Percentiles rank a stretch among this genome's conserved stretches.
phyloP scores from a whole-genome alignment of 2,329 filamentous ascomycete genomes.

The Colletotrichum tofieldiae region DNA sequence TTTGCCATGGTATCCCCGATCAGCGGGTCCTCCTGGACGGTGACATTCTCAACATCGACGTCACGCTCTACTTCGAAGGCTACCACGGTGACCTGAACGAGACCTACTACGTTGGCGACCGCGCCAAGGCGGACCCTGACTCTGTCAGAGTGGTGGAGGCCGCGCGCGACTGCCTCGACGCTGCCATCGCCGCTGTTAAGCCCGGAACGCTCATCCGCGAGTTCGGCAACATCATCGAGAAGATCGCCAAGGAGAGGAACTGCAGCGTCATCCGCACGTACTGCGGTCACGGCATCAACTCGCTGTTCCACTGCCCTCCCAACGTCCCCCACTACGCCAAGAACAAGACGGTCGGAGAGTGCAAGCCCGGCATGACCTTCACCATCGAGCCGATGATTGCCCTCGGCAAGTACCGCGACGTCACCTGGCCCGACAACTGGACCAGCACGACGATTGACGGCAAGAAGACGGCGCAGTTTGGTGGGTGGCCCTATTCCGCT shows the following conservation, averaged over 20 bases:
- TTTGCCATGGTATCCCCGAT: conserved; percentile 98
- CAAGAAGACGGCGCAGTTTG: conserved; percentile 92
- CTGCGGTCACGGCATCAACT: conserved; percentile 96
- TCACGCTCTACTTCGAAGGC: conserved; percentile 93
- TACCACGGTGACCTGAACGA: conserved; percentile 98
- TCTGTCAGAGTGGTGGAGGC: conserved; percentile 92
- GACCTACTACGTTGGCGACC: conserved; percentile 97
- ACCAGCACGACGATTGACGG: conserved; percentile 95
- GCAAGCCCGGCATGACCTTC: conserved; percentile 98
- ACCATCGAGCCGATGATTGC: conserved; percentile 99
- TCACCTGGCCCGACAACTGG: conserved; percentile 99
- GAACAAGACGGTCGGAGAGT: conserved; percentile 96
- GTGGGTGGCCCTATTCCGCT: conserved; percentile 62
- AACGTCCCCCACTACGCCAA: conserved; percentile 98
- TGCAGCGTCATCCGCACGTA: conserved; percentile 97
- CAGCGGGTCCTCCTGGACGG: conserved; percentile 89
- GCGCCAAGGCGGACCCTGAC: conserved; percentile 86
- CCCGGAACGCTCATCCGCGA: conserved; percentile 94
- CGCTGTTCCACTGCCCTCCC: conserved; percentile 91
- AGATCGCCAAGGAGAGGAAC: conserved; percentile 86
- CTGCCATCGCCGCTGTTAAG: conserved; percentile 92
- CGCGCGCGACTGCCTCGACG: conserved; percentile 89
- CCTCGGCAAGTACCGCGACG: conserved; percentile 89
- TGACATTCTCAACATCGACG: conserved; percentile 97
- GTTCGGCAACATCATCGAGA: conserved; percentile 95